phyloP scores from a whole-genome alignment of 305 asterid species.

The Solanum hybrid region DNA sequence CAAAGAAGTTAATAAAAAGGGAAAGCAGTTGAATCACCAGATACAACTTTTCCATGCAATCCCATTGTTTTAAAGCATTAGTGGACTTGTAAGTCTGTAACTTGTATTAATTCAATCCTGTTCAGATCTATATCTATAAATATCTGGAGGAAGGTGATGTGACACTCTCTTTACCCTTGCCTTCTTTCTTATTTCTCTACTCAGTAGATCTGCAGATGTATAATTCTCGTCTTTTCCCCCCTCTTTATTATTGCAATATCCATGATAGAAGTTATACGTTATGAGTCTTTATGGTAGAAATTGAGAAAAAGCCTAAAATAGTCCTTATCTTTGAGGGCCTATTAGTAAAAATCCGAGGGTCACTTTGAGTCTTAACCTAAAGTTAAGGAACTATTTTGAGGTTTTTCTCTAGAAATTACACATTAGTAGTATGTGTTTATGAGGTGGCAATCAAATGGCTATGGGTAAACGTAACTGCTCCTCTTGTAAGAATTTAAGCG shows the following conservation, averaged over 20 bases:
- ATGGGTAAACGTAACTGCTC: neutral
- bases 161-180: neutral
- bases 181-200: neutral
- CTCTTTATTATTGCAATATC: neutral
- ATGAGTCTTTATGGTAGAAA: neutral
- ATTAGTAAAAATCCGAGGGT: neutral
- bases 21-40: neutral
- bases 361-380: neutral
- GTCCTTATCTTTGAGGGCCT: neutral
- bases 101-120: neutral
- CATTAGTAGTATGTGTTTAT: neutral
- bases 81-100: neutral
- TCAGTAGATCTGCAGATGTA: neutral
- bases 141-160: neutral
- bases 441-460: neutral
- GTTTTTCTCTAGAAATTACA: neutral
- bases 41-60: neutral
- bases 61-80: neutral
- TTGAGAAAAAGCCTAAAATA: neutral
- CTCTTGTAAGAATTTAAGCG: neutral
- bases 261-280: neutral
- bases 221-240: neutral
- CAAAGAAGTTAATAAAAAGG: neutral
- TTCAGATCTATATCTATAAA: neutral
- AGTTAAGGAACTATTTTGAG: neutral